Evolutionary conservation across 2,329 filamentous ascomycete genomes (phyloP).

Genomic region (Hymenoscyphus repandus): DNA sequence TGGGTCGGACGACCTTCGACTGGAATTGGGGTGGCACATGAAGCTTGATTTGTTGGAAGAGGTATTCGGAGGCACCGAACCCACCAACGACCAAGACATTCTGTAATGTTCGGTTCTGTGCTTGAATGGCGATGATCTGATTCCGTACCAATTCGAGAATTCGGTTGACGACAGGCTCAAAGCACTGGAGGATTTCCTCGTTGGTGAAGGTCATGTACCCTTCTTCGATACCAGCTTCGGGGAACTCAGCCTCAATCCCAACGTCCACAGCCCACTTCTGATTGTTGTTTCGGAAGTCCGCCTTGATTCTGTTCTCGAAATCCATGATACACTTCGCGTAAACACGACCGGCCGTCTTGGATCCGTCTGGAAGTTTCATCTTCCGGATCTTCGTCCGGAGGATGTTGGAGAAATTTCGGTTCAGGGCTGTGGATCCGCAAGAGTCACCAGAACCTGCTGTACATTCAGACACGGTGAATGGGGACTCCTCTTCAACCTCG

Average conservation of each 20-base stretch:
- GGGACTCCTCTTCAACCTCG: constrained; percentile 95
- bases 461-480: constrained; percentile 94
- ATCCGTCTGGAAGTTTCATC: constrained; percentile 97
- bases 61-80: constrained; percentile 96
- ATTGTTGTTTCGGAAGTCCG: constrained; percentile 97
- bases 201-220: constrained; percentile 99
- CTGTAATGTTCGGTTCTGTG: constrained; percentile 88
- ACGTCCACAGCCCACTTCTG: constrained; percentile 99
- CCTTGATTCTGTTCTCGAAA: constrained; percentile 99
- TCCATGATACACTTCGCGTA: constrained; percentile 99
- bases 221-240: constrained; percentile 95
- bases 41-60: constrained; percentile 99
- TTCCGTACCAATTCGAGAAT: constrained; percentile 95
- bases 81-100: constrained; percentile 97
- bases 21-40: constrained; percentile 98
- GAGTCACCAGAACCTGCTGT: constrained; percentile 96
- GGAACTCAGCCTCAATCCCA: constrained; percentile 96
- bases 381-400: constrained; percentile 95
- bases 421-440: constrained; percentile 95
- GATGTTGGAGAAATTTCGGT: constrained; percentile 98
- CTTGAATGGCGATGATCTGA: constrained; percentile 98
- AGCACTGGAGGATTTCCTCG: constrained; percentile 97
- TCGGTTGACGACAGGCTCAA: constrained; percentile 95
- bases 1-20: constrained; percentile 93
- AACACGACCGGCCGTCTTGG: constrained; percentile 94